Base-by-base conservation (phyloP, 345 rosid species). In the Acer negundo region DNA sequence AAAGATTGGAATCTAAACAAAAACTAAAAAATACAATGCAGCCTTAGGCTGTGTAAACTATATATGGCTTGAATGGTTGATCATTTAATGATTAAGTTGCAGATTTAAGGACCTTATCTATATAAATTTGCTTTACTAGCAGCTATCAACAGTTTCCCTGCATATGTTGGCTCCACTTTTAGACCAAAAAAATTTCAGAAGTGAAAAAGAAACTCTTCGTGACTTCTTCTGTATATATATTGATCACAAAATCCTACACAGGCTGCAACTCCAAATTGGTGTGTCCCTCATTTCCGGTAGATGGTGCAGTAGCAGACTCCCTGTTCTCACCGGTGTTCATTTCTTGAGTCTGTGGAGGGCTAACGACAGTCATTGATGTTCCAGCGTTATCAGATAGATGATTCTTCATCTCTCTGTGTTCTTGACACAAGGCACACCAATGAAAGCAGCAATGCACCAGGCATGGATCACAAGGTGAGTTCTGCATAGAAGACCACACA, bases 361-460 rank as follows among this genome's bases (percentile, higher is more conserved):
- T 86, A 81, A 93, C 85, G 1, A 83, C 53, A 7, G 98, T 89
- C 82, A 67, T 79, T 16, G 85, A 79, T 47, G 70, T 78, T 6
- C 23, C 81, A 28, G 84, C 75, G 64, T 84, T 80, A 5, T 89
- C 92, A 28, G 93, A 87, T 19, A 95, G 82, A 85, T 86, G 97
- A 86, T 89, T 92, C 89, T 64, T 95, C 93, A 91, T 91, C 89
- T 95, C 97, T 51, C 98, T 86, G 79, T 91, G 94, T 83, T 95
- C 98, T 77, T 95, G 97, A 77, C 99, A 93, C 80, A 95, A 62
- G 7, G 99, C 99, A 78, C 97, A 92, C 95, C 97, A 92, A 22
- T 95, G 97, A 85, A 95, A 68, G 83, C 93, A 91, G 73, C 97
- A 92, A 67, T 95, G 97, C 66, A 92, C 98, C 75, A 89, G 66